Conservation (phyloP, 768 basidiomycete species). For the Suillus variegatus region DNA sequence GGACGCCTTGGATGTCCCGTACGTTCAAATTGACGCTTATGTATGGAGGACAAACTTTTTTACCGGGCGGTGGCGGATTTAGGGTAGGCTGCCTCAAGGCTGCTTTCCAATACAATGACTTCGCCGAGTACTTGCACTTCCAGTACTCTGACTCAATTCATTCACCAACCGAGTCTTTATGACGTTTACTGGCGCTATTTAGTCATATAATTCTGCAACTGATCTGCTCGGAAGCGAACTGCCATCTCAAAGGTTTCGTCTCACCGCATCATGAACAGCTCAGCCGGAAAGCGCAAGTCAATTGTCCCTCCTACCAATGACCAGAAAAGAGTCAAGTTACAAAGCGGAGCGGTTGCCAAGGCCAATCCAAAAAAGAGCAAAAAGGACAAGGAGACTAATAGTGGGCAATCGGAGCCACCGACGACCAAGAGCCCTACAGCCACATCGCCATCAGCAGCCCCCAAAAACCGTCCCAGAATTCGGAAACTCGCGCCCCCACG, state of each 20-base stretch:
- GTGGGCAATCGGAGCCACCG: not conserved
- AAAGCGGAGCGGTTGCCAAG: not conserved
- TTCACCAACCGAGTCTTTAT: not conserved
- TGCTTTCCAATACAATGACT: not conserved
- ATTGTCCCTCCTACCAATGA: not conserved
- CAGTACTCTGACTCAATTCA: not conserved
- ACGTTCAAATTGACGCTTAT: not conserved
- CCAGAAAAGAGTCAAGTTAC: slow-evolving; percentile 1
- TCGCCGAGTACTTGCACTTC: not conserved
- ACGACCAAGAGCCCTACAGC: not conserved
- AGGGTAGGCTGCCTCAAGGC: slow-evolving; percentile 7
- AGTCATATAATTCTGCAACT: not conserved
- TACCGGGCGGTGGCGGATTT: slow-evolving; percentile 5
- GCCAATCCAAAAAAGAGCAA: not conserved
- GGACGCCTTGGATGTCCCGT: slow-evolving; percentile 1
- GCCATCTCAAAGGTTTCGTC: not conserved
- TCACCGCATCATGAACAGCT: not conserved
- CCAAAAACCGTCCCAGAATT: slow-evolving; percentile 36
- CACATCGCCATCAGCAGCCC: not conserved
- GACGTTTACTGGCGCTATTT: not conserved
- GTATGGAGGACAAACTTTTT: slow-evolving; percentile 7
- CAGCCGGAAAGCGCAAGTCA: not conserved
- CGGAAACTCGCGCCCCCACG: slow-evolving; percentile 72
- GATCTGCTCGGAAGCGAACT: not conserved
- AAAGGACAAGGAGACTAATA: not conserved